These are phyloP conservation scores for Schoenoplectus tabernaemontani DNA, from an alignment of 202 grass and related monocot genomes.

Conservation along the genomic window DNA sequence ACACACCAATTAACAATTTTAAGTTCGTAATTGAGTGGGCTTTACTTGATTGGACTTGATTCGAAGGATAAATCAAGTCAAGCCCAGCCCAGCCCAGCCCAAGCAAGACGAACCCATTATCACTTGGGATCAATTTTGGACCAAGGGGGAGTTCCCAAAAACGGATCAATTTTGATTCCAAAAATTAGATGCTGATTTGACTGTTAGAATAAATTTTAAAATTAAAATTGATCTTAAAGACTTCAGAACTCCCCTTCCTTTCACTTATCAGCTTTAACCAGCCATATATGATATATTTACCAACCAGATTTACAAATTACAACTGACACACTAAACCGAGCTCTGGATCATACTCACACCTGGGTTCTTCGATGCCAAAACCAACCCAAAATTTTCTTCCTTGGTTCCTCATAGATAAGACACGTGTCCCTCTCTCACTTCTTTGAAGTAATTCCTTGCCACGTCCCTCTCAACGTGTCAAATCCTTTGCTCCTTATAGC, in stretches of 20 bases:
- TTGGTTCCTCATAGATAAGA: background rate
- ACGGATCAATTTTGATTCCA: too few species aligned
- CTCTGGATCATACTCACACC: background rate
- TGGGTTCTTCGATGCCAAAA: background rate
- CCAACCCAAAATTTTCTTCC: background rate
- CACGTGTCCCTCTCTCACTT: background rate
- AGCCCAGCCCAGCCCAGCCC: background rate
- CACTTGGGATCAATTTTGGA: too few species aligned
- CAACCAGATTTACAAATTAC: background rate
- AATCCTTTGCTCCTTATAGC: background rate
- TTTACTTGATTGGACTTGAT: too few species aligned
- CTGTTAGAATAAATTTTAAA: too few species aligned
- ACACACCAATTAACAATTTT: too few species aligned
- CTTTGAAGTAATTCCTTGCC: background rate
- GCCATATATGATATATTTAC: background rate
- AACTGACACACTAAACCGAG: background rate
- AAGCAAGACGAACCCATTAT: background rate
- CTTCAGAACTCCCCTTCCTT: too few species aligned
- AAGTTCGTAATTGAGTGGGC: too few species aligned
- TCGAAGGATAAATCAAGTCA: background rate
- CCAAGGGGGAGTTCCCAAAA: too few species aligned
- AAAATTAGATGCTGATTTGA: too few species aligned
- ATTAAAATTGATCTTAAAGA: too few species aligned
- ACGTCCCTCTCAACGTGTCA: slow-evolving; percentile 9
- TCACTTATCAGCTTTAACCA: background rate